Conservation (phyloP, 192 early-diverging fungal genomes). For the Coemansia sp. region DNA sequence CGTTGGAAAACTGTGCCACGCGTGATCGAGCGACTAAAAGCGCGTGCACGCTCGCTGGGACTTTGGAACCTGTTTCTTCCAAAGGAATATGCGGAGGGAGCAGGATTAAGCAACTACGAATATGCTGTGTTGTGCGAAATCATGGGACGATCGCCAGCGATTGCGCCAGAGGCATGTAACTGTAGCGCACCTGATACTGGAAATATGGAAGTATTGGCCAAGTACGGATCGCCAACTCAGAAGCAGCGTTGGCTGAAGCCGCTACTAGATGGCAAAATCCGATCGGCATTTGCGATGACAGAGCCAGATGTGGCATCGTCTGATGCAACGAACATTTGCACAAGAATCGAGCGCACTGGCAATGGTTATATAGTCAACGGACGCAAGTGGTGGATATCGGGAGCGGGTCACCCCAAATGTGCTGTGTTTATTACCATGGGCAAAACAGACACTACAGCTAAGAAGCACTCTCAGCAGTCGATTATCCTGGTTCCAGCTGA, state of each 20-base stretch:
- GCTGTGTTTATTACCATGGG: slow-evolving; percentile 92
- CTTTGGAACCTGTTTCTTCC: slow-evolving; percentile 97
- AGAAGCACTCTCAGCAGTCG: slow-evolving; percentile 82
- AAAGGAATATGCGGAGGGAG: slow-evolving; percentile 75
- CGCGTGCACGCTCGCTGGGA: slow-evolving; percentile 78
- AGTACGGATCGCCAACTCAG: slow-evolving; percentile 86
- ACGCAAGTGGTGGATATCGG: slow-evolving; percentile 99
- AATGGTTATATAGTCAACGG: slow-evolving; percentile 72
- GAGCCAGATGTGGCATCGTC: slow-evolving; percentile 94
- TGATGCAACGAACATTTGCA: slow-evolving; percentile 97
- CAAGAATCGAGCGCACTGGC: slow-evolving; percentile 67
- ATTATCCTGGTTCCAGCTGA: slow-evolving; percentile 85
- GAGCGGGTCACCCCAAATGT: slow-evolving; percentile 92
- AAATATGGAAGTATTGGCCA: slow-evolving; percentile 99
- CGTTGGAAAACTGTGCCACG: slow-evolving; percentile 85
- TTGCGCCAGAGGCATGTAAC: slow-evolving; percentile 94
- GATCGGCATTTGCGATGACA: slow-evolving; percentile 98
- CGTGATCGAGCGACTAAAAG: slow-evolving; percentile 87
- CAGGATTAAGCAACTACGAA: slow-evolving; percentile 91
- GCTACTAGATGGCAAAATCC: slow-evolving; percentile 85
- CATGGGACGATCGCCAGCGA: slow-evolving; percentile 72
- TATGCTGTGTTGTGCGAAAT: slow-evolving; percentile 91
- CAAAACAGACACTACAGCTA: slow-evolving; percentile 64
- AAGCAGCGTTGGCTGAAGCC: slow-evolving; percentile 79
- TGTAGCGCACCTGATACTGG: slow-evolving; percentile 95